Base-by-base conservation (phyloP, 148 eudicot species). In the Cornus kousa region DNA sequence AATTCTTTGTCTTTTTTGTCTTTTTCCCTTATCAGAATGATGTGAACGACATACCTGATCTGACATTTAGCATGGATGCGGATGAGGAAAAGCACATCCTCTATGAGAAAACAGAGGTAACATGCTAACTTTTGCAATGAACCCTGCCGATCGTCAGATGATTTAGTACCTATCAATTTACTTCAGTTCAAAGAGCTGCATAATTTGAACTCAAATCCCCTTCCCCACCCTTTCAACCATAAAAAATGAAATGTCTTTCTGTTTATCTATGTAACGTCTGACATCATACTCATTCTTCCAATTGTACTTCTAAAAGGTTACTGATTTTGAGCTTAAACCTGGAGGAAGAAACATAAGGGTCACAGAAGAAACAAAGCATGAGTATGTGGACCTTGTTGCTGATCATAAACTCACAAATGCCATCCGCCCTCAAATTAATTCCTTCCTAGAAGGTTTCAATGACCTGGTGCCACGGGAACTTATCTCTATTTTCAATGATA, bases 31-130 rank as follows among this genome's bases (percentile, higher is more conserved):
- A 66, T 64, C 95, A 96, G 99, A 94, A 96, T 87, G 98, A 96
- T 81, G 93, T 96, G 70, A 96, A 80, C 78, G 99, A 94, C 81
- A 88, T 96, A 80, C 98, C 87, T 71, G 99, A 94, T 86, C 89
- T 96, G 39, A 94, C 99, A 66, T 96, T 96, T 85, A 96, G 99
- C 89, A 92, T 96, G 98, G 99, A 96, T 77, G 93, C 99, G 11
- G 98, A 96, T 86, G 99, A 96, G 84, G 99, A 96, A 86, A 94
- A 96, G 62, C 97, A 88, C 66, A 96, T 96, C 39, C 91, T 96
- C 59, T 96, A 94, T 77, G 99, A 92, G 86, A 96, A 92, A 82
- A 90, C 95, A 77, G 97, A 96, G 99, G 99, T 96, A 83, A 71
- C 35, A 50, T 69, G 72, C 24, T n/a, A 35, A 69, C 66, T 39